Conservation (phyloP, 352 stramenopile genomes). For the Pythium brachiatum region DNA sequence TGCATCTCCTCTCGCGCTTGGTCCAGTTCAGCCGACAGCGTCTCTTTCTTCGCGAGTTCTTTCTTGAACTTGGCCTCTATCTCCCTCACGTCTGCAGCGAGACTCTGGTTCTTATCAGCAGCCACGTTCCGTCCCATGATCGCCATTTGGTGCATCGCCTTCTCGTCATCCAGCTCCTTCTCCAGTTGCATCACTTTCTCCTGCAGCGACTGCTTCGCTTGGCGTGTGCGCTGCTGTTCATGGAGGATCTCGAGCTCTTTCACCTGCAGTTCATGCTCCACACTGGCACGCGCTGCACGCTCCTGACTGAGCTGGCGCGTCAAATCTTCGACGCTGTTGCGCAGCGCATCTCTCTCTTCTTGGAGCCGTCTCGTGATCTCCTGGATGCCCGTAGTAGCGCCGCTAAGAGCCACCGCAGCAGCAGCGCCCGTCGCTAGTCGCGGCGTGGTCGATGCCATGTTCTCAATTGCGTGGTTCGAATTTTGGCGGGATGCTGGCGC, state of each 20-base stretch:
- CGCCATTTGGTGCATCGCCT: slow-evolving; percentile 46
- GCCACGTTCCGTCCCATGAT: slow-evolving; percentile 50
- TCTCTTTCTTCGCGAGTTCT: slow-evolving; percentile 61
- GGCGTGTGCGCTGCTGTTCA: slow-evolving; percentile 53
- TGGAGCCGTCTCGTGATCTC: slow-evolving; percentile 62
- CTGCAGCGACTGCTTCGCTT: slow-evolving; percentile 44
- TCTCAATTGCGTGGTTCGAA: background rate
- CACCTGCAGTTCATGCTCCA: slow-evolving; percentile 62
- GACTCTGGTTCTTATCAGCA: slow-evolving; percentile 48
- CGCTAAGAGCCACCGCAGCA: background rate
- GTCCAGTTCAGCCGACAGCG: slow-evolving; percentile 45
- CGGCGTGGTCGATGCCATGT: background rate
- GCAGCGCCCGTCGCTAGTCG: background rate
- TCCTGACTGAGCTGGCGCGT: slow-evolving; percentile 43
- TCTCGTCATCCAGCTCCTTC: slow-evolving; percentile 63
- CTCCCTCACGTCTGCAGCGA: slow-evolving; percentile 47
- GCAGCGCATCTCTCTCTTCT: slow-evolving; percentile 55
- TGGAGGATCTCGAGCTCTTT: slow-evolving; percentile 70
- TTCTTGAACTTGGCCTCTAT: slow-evolving; percentile 61
- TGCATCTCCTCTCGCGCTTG: slow-evolving; percentile 46
- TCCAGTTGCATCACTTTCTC: slow-evolving; percentile 50
- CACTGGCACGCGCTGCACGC: slow-evolving; percentile 28
- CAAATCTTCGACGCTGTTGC: slow-evolving; percentile 47
- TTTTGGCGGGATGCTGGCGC: slow-evolving; percentile 15
- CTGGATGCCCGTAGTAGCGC: slow-evolving; percentile 30